A percentile compares a stretch with the other conserved stretches of the same genome.
phyloP scores from a whole-genome alignment of 495 filamentous ascomycete genomes.

The Xylaria sp. region DNA sequence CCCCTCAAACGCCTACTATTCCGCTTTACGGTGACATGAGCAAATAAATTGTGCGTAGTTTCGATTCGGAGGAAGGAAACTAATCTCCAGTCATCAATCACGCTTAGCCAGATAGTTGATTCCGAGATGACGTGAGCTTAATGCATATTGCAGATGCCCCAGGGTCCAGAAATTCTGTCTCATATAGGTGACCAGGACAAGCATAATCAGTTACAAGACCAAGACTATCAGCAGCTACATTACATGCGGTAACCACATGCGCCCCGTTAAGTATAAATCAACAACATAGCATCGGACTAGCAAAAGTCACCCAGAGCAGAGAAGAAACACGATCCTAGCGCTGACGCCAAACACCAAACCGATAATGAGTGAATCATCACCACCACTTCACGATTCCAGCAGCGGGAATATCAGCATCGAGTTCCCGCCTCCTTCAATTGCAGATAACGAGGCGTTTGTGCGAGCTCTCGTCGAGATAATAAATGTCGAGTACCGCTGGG shows the following conservation, averaged over 20 bases:
- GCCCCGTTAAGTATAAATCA: background rate
- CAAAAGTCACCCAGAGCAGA: background rate
- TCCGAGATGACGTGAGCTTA: background rate
- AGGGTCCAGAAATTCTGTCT: background rate
- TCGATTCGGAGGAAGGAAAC: background rate
- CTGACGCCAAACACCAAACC: background rate
- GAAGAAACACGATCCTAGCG: background rate
- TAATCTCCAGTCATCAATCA: background rate
- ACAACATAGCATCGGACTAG: background rate
- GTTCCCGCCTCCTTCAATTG: background rate
- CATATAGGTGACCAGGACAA: background rate
- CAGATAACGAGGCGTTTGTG: slow-evolving; percentile 13
- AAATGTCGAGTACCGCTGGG: slow-evolving; percentile 14
- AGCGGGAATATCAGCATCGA: background rate
- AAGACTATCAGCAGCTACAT: background rate
- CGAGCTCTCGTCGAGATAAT: slow-evolving; percentile 4
- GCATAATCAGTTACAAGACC: background rate
- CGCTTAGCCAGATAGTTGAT: background rate
- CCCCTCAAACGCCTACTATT: background rate
- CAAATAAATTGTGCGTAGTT: background rate
- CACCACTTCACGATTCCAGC: background rate
- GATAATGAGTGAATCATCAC: slow-evolving; percentile 13
- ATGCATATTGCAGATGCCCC: background rate
- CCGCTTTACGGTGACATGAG: background rate
- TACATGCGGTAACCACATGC: background rate